Conservation (phyloP, 2,329 filamentous ascomycete species). For the Ascocoryne sarcoides region DNA sequence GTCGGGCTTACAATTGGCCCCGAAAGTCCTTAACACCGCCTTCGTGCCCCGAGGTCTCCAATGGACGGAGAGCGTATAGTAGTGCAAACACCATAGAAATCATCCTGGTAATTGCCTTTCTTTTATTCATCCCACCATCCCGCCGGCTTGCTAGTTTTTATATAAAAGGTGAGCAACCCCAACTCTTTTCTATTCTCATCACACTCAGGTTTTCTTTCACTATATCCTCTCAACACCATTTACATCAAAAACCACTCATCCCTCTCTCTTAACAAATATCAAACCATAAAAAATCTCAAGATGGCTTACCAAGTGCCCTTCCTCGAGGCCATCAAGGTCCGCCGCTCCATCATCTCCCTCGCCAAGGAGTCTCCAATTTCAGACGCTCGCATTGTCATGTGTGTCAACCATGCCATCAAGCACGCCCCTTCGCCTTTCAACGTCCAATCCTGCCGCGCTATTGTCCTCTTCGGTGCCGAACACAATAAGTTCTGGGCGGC, state of each 20-base stretch:
- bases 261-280: background rate
- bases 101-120: no score
- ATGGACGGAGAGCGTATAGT: no score
- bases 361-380: conserved; percentile 53
- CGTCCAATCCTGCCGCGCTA: conserved; percentile 69
- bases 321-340: conserved; percentile 55
- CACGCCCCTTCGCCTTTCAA: conserved; percentile 77
- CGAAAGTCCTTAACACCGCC: no score
- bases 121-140: no score
- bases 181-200: no score
- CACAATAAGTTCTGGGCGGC: conserved; percentile 83
- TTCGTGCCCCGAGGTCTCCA: no score
- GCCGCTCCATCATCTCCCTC: conserved; percentile 60
- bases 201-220: no score
- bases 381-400: conserved; percentile 50
- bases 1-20: no score
- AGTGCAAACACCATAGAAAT: no score
- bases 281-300: background rate
- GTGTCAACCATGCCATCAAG: conserved; percentile 54
- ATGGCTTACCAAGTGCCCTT: conserved; percentile 13
- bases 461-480: conserved; percentile 70
- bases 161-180: no score
- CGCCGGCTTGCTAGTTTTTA: no score
- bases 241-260: conserved; percentile 1
- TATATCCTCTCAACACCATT: no score